phyloP scores from a whole-genome alignment of 495 filamentous ascomycete genomes.

The Aspergillus carlsbadensis region DNA sequence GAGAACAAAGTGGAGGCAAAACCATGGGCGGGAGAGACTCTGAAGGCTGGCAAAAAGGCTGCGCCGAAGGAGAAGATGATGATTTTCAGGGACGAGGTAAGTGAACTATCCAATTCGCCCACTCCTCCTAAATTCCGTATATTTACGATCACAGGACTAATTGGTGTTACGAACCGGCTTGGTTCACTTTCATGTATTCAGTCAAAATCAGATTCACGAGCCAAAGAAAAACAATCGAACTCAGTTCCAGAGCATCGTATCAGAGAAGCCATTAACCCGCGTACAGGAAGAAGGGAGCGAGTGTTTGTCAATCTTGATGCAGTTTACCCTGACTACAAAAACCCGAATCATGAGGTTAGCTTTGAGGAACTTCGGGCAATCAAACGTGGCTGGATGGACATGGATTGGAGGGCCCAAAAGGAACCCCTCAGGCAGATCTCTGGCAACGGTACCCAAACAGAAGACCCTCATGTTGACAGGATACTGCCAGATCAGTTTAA shows the following conservation, averaged over 20 bases:
- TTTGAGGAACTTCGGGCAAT: slow-evolving; percentile 90
- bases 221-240: slow-evolving; percentile 37
- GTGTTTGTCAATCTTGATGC: slow-evolving; percentile 82
- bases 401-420: slow-evolving; percentile 57
- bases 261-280: slow-evolving; percentile 74
- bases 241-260: slow-evolving; percentile 50
- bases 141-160: slow-evolving; percentile 99
- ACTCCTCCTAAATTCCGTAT: slow-evolving; percentile 51
- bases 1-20: slow-evolving; percentile 85
- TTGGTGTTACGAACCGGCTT: slow-evolving; percentile 63
- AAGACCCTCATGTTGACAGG: slow-evolving; percentile 17
- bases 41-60: slow-evolving; percentile 81
- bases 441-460: slow-evolving; percentile 28
- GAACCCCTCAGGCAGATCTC: slow-evolving; percentile 40
- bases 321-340: slow-evolving; percentile 74
- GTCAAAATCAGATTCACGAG: slow-evolving; percentile 51
- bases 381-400: slow-evolving; percentile 72
- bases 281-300: slow-evolving; percentile 74
- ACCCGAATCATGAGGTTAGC: slow-evolving; percentile 68
- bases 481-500: slow-evolving; percentile 27
- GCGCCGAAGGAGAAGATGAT: slow-evolving; percentile 76
- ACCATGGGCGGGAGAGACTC: slow-evolving; percentile 88
- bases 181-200: slow-evolving; percentile 59
- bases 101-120: slow-evolving; percentile 38
- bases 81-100: slow-evolving; percentile 95